Evolutionary conservation across 306 rosid species (phyloP), one percentile per base, ranked within the genome.

Genomic region (Oxytropis ochrocephala): DNA sequence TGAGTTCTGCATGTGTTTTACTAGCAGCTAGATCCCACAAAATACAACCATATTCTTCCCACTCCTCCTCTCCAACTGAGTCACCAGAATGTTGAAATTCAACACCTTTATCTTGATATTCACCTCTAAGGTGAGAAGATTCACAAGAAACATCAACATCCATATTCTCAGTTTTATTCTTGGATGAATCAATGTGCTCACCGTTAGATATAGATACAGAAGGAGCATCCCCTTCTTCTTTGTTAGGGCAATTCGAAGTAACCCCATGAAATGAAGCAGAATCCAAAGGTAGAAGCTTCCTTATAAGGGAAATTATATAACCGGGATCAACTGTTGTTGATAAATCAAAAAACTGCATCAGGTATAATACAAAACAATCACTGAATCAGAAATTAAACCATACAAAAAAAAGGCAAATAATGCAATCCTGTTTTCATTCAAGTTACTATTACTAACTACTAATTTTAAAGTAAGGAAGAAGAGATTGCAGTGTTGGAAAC

Each of bases 311-410:
- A 73, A 94, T 94, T 21, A 94, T 77, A 62, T 87, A 94, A 84
- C 97, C 84, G 3, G 96, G 98, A 83, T 94, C 97, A 72, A 90
- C 96, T 8, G 98, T 94, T 5, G 96, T 94, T 7, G 92, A 84
- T 82, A 94, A 80, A 73, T 94, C 90, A 69, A 94, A 94, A 74
- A 85, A 64, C 98, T 90, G 92, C 83, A 83, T 49, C 51, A 79
- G 54, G 49, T 58, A 51, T 14, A 13, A 18, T 63, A 49, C 8
- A 74, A 78, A 77, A 52, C 5, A 50, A 73, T 69, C 74, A 56
- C 44, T 21, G 13, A 52, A 50, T 46, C 73, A 3, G 14, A 44
- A 16, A 29, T 27, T 17, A 0, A 54, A 75, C n/a, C n/a, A n/a
- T n/a, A n/a, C n/a, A 6, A 50, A 24, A 9, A 18, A 8, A 19